A percentile compares a stretch with the other conserved stretches of the same genome.
Conservation (phyloP, 768 basidiomycete species). For the Lanmaoa rubissima region DNA sequence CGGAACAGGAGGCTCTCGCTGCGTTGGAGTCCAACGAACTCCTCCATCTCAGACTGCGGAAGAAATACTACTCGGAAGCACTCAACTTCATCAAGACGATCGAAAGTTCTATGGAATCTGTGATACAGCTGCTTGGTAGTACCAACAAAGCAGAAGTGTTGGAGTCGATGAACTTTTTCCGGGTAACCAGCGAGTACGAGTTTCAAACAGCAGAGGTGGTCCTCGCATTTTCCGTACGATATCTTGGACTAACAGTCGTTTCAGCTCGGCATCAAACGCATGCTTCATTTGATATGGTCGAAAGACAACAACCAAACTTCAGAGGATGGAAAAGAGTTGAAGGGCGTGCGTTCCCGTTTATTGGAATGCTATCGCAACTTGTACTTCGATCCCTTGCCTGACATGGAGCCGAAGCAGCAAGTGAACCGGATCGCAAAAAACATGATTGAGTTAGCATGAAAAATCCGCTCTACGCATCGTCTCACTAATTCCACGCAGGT, state of each 20-base stretch:
- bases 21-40: conserved; percentile 66
- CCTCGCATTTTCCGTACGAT: neutral
- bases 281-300: conserved; percentile 96
- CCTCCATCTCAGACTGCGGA: conserved; percentile 65
- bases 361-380: conserved; percentile 85
- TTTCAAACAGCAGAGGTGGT: conserved; percentile 73
- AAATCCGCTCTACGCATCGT: neutral
- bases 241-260: conserved; percentile 1
- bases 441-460: conserved; percentile 80
- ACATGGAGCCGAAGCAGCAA: conserved; percentile 77
- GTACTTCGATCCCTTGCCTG: conserved; percentile 83
- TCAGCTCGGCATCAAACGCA: conserved; percentile 87
- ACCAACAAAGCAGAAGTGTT: conserved; percentile 82
- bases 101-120: conserved; percentile 64
- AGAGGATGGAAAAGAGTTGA: conserved; percentile 76
- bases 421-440: conserved; percentile 93
- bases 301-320: conserved; percentile 87
- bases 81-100: conserved; percentile 75
- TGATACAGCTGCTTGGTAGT: conserved; percentile 80
- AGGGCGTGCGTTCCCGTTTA: conserved; percentile 82
- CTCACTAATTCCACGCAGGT: conserved; percentile 41
- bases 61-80: conserved; percentile 85
- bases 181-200: conserved; percentile 75
- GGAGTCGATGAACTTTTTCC: conserved; percentile 89
- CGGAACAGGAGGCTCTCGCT: conserved; percentile 71